A percentile compares a stretch with the other conserved stretches of the same genome.
These are phyloP conservation scores for Exophiala calicioides DNA, from an alignment of 2,329 filamentous ascomycete species.

Conservation along the genomic window DNA sequence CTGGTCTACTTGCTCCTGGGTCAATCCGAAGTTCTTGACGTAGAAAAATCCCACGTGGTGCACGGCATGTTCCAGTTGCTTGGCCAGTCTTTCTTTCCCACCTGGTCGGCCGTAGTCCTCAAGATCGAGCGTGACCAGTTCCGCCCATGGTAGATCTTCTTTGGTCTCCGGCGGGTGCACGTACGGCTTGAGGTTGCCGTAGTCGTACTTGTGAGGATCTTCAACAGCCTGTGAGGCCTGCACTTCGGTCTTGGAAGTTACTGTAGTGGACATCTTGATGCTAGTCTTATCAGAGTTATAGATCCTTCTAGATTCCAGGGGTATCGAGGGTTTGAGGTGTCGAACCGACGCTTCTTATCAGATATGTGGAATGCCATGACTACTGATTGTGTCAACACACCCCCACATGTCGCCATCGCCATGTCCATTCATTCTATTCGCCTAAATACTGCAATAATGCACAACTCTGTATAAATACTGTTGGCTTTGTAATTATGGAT, in stretches of 20 bases:
- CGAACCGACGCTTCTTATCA: conserved; percentile 10
- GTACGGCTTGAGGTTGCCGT: conserved; percentile 18
- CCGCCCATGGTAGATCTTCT: conserved; percentile 49
- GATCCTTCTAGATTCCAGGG: neutral
- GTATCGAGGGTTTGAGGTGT: no score
- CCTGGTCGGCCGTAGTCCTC: conserved; percentile 54
- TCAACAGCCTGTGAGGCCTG: conserved; percentile 6
- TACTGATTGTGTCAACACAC: conserved; percentile 9
- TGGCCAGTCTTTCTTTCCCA: conserved; percentile 55
- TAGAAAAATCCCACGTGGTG: conserved; percentile 61
- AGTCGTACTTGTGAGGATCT: conserved; percentile 22
- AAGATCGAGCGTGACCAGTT: conserved; percentile 60
- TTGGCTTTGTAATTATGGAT: no score
- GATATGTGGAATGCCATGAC: neutral
- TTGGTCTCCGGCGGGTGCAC: conserved; percentile 22
- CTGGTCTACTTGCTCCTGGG: conserved; percentile 57
- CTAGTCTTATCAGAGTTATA: neutral
- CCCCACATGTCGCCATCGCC: conserved; percentile 18
- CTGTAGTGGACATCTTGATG: conserved; percentile 9
- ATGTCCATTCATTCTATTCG: conserved; percentile 5
- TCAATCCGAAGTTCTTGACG: conserved; percentile 60
- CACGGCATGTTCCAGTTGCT: conserved; percentile 56
- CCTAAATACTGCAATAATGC: neutral
- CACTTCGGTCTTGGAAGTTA: neutral
- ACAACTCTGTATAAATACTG: neutral